Conservation (phyloP, 78 protist species). For the Dictyostelium purpureum region DNA sequence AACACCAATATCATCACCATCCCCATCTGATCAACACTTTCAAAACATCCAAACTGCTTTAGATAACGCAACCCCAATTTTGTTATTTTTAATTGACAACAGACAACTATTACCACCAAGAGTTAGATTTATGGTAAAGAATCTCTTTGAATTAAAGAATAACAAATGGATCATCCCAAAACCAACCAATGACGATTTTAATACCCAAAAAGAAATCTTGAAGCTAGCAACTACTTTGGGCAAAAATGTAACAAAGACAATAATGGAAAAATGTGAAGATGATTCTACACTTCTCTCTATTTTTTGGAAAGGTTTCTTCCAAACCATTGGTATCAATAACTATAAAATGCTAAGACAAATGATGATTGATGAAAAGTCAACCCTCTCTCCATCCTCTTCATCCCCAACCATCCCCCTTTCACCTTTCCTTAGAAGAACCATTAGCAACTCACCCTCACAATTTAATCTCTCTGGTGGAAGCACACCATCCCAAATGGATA, state of each 20-base stretch:
- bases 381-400: not conserved
- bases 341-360: slow-evolving; percentile 23
- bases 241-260: slow-evolving; percentile 5
- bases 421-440: slow-evolving; percentile 48
- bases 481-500: not conserved
- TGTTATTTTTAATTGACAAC: slow-evolving; percentile 14
- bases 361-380: slow-evolving; percentile 11
- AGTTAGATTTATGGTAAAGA: slow-evolving; percentile 61
- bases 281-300: not conserved
- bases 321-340: not conserved
- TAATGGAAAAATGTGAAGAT: slow-evolving; percentile 3
- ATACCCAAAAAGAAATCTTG: slow-evolving; percentile 24
- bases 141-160: slow-evolving; percentile 47
- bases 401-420: slow-evolving; percentile 59
- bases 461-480: not conserved
- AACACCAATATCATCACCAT: not conserved
- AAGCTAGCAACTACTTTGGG: slow-evolving; percentile 14
- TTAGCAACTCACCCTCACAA: not conserved
- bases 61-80: slow-evolving; percentile 9
- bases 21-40: not conserved
- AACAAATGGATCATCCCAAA: slow-evolving; percentile 14
- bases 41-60: slow-evolving; percentile 16
- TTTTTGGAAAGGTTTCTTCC: slow-evolving; percentile 49
- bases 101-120: slow-evolving; percentile 29
- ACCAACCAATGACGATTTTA: not conserved